phyloP scores from a whole-genome alignment of 768 basidiomycete species.

The Trichaptum fuscoviolaceum region DNA sequence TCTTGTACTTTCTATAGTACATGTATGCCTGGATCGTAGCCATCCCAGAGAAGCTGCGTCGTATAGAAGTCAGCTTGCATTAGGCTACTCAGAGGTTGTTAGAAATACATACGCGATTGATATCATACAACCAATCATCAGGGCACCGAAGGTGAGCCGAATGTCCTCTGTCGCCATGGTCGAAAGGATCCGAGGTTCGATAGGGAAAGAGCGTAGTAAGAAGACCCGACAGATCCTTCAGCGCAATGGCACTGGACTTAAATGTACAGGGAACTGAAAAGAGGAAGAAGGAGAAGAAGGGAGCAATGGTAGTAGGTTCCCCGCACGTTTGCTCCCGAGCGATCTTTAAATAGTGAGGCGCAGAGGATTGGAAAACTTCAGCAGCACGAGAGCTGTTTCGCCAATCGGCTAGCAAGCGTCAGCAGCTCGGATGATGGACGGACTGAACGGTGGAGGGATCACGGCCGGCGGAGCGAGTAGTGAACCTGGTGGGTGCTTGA shows the following conservation, averaged over 20 bases:
- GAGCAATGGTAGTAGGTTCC: not conserved
- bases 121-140: not conserved
- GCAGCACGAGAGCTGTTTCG: not conserved
- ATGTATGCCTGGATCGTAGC: not conserved
- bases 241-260: not conserved
- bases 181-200: not conserved
- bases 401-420: not conserved
- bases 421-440: not conserved
- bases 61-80: not conserved
- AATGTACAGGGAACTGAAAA: not conserved
- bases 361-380: conserved; percentile 1
- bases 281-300: not conserved
- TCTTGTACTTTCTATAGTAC: not conserved
- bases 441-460: not conserved
- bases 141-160: not conserved
- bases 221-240: not conserved
- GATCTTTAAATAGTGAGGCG: not conserved
- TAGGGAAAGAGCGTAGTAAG: not conserved
- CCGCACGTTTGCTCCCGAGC: not conserved
- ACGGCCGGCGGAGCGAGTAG: not conserved
- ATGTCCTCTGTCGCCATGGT: not conserved
- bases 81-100: not conserved
- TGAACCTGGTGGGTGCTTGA: not conserved
- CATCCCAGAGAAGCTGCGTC: not conserved
- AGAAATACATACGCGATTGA: not conserved